Evolutionary conservation across 352 stramenopile genomes (phyloP).

Genomic region (Phytophthora fragariaefolia): DNA sequence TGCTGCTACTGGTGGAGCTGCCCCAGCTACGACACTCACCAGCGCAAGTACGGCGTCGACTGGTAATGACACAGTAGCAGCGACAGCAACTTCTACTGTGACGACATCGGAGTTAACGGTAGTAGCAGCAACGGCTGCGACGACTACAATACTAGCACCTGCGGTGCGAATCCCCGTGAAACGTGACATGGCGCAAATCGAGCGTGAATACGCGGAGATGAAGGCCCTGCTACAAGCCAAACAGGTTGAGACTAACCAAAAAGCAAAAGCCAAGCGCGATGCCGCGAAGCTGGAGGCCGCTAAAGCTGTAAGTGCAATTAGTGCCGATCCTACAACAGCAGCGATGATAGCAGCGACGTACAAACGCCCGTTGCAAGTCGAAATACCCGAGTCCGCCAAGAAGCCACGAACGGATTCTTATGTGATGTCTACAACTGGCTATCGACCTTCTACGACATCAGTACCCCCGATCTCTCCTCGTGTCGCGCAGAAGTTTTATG

Average conservation of each 20-base stretch:
- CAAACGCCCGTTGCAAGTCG: conserved; percentile 41
- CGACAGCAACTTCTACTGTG: not conserved
- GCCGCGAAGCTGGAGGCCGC: conserved; percentile 27
- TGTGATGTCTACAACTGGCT: not conserved
- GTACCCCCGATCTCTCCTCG: conserved; percentile 54
- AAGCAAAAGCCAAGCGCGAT: conserved; percentile 36
- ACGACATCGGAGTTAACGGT: not conserved
- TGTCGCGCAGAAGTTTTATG: conserved; percentile 71
- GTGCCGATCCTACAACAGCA: conserved; percentile 14
- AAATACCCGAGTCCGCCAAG: conserved; percentile 30
- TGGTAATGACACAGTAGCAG: not conserved
- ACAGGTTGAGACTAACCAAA: conserved; percentile 48
- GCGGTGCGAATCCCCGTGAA: conserved; percentile 11
- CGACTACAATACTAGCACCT: conserved; percentile 10
- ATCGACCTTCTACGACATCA: conserved; percentile 14
- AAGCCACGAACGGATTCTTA: conserved; percentile 28
- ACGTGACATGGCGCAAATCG: conserved; percentile 40
- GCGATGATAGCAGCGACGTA: conserved; percentile 20
- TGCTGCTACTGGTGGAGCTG: not conserved
- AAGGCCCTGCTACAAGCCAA: conserved; percentile 67
- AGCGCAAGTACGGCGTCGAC: not conserved
- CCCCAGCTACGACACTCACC: not conserved
- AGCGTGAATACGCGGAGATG: conserved; percentile 68
- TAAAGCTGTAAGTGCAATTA: conserved; percentile 9
- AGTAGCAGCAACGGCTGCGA: not conserved